A percentile compares a stretch with the other conserved stretches of the same genome.
Evolutionary conservation across 2,329 filamentous ascomycete species (phyloP).

Genomic region (Colletotrichum sp.): DNA sequence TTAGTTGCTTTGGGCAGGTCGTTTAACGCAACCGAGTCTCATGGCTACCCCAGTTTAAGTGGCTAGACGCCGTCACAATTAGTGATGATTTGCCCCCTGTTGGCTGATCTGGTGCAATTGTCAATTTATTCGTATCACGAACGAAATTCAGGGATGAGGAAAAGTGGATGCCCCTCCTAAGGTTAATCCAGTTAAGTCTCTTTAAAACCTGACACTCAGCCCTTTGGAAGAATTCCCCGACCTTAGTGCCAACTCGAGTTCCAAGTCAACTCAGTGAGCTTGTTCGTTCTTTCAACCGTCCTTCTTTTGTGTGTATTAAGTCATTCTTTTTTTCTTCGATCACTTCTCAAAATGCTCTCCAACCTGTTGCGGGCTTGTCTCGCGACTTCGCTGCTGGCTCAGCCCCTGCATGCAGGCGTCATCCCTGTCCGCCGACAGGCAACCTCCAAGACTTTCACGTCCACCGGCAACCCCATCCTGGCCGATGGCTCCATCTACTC

Average conservation of each 20-base stretch:
- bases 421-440: conserved; percentile 12
- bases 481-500: conserved; percentile 42
- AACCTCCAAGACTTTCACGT: conserved; percentile 27
- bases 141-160: not conserved
- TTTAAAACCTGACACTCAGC: not conserved
- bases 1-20: not conserved
- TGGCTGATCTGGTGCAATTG: not conserved
- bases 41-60: not conserved
- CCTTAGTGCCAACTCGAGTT: not conserved
- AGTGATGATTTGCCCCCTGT: not conserved
- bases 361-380: not conserved
- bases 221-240: not conserved
- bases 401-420: not conserved
- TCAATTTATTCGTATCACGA: conserved; percentile 1
- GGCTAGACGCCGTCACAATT: not conserved
- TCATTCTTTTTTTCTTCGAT: not conserved
- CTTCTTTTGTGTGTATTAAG: not conserved
- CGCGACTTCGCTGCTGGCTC: conserved; percentile 3
- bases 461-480: conserved; percentile 40
- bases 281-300: not conserved
- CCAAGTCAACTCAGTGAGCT: not conserved
- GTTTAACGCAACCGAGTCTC: not conserved
- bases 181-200: not conserved
- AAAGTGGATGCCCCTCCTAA: not conserved
- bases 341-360: not conserved